Conservation (phyloP, 305 asterid species). For the Fraxinus sp. region DNA sequence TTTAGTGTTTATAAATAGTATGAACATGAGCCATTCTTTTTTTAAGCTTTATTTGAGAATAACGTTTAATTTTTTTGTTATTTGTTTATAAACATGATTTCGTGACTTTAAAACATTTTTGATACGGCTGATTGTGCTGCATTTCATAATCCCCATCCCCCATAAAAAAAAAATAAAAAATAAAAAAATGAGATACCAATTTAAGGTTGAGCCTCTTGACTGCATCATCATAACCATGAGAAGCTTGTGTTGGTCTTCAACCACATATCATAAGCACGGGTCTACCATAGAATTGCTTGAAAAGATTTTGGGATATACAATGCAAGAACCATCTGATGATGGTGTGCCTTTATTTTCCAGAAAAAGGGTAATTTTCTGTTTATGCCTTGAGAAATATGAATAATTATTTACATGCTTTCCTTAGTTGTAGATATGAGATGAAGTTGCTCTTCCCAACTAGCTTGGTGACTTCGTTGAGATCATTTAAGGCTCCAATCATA, state of each 20-base stretch:
- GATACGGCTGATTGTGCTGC: not conserved
- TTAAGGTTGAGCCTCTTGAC: conserved; percentile 6
- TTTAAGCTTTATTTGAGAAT: not conserved
- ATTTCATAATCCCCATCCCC: not conserved
- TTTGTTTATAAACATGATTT: not conserved
- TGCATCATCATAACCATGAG: not conserved
- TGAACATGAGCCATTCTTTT: not conserved
- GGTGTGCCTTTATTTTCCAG: not conserved
- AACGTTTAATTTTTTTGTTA: not conserved
- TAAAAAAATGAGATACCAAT: not conserved
- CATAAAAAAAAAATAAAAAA: too few species aligned
- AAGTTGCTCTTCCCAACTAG: not conserved
- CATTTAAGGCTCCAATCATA: not conserved
- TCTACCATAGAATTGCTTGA: not conserved
- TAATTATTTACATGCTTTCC: not conserved
- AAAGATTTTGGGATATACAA: not conserved
- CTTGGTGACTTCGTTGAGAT: not conserved
- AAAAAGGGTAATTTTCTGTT: not conserved
- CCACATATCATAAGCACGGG: not conserved
- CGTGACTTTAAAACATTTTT: not conserved
- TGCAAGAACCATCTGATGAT: not conserved
- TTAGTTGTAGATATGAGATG: not conserved
- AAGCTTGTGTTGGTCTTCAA: not conserved
- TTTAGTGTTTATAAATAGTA: not conserved
- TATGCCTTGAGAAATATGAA: not conserved